phyloP scores from a whole-genome alignment of 116 monocot genomes.

The Phalaenopsis hybrid region DNA sequence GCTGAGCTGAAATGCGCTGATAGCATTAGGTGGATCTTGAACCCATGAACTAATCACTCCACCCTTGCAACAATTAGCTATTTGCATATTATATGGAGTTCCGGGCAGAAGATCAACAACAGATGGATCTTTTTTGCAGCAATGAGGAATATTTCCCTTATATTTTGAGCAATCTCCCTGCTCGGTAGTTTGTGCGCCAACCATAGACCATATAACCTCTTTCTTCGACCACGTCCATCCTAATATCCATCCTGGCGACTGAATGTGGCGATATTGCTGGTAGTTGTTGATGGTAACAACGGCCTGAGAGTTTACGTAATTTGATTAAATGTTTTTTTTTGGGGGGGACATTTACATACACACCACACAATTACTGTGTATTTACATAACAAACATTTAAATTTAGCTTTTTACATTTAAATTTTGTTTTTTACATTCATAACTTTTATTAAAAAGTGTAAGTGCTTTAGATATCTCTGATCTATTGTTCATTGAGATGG shows the following conservation, averaged over 20 bases:
- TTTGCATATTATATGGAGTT: slow-evolving; percentile 76
- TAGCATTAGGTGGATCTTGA: slow-evolving; percentile 66
- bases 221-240: slow-evolving; percentile 87
- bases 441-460: no score
- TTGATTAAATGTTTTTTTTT: no score
- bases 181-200: slow-evolving; percentile 65
- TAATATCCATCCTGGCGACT: slow-evolving; percentile 69
- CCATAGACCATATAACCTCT: slow-evolving; percentile 81
- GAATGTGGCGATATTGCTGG: slow-evolving; percentile 82
- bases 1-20: slow-evolving; percentile 65
- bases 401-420: no score
- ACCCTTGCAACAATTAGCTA: slow-evolving; percentile 88
- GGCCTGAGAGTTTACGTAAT: slow-evolving; percentile 29
- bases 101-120: slow-evolving; percentile 67
- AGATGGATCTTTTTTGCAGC: slow-evolving; percentile 59
- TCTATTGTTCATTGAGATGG: no score
- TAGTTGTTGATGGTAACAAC: slow-evolving; percentile 76
- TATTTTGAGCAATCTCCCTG: slow-evolving; percentile 76
- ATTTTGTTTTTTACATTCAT: no score
- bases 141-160: slow-evolving; percentile 63
- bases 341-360: no score
- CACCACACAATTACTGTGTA: no score
- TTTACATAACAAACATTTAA: no score
- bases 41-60: slow-evolving; percentile 70
- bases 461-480: no score